phyloP scores from a whole-genome alignment of 176 grass and related monocot species.

The Rhynchospora breviuscula region DNA sequence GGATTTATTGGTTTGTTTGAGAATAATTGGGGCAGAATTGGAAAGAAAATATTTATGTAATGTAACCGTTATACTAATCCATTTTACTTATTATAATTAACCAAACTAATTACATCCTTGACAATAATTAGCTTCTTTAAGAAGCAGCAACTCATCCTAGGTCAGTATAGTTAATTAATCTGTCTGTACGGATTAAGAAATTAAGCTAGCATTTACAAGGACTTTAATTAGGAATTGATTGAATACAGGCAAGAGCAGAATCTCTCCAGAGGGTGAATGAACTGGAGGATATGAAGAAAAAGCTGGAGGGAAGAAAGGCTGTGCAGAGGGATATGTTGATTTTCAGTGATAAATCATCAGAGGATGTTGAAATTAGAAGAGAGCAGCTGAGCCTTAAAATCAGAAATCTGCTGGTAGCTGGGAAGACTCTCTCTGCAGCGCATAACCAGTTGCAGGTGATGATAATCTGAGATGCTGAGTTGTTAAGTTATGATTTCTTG shows the following conservation, averaged over 20 bases:
- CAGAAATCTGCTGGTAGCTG: conserved; percentile 50
- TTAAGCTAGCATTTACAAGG: not conserved
- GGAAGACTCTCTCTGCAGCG: conserved; percentile 35
- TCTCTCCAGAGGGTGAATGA: conserved; percentile 48
- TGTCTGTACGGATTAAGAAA: not conserved
- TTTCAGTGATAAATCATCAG: conserved; percentile 24
- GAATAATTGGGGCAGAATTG: not conserved
- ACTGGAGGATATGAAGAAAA: conserved; percentile 60
- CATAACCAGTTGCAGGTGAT: conserved; percentile 60
- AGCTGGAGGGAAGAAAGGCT: conserved; percentile 35
- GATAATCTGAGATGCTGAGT: not conserved
- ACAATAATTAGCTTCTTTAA: not conserved
- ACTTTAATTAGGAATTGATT: not conserved
- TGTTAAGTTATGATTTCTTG: not conserved
- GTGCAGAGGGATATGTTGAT: conserved; percentile 37
- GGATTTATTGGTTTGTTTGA: conserved; percentile 5
- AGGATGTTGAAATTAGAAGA: conserved; percentile 38
- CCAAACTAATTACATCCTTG: not conserved
- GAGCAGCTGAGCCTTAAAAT: conserved; percentile 46
- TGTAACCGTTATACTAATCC: not conserved
- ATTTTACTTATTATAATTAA: not conserved
- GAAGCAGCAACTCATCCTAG: not conserved
- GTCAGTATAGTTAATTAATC: not conserved
- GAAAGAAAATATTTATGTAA: not conserved
- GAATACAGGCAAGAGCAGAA: conserved; percentile 49